Conservation (phyloP, 768 basidiomycete genomes). For the Leccinum pellstonianum region DNA sequence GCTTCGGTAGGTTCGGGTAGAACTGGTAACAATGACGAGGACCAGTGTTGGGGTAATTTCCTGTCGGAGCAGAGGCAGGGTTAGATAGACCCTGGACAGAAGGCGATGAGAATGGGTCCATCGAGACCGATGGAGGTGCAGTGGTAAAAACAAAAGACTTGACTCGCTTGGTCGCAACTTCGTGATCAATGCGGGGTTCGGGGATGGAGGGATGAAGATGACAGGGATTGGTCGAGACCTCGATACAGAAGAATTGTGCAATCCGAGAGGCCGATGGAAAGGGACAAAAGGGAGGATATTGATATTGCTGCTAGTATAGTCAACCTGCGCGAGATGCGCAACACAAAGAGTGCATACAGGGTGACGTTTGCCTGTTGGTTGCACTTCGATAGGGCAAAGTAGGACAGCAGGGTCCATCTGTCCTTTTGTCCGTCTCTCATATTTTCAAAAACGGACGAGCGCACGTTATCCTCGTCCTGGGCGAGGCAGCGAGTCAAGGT, state of each 20-base stretch:
- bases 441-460: constrained; percentile 75
- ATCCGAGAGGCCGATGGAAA: constrained; percentile 92
- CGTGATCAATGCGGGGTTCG: constrained; percentile 80
- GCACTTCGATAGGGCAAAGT: constrained; percentile 76
- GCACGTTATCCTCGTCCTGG: constrained; percentile 73
- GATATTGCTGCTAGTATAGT: constrained; percentile 64
- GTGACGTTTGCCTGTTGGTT: constrained; percentile 73
- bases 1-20: constrained; percentile 71
- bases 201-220: constrained; percentile 69
- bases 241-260: constrained; percentile 87
- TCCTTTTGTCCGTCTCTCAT: constrained; percentile 71
- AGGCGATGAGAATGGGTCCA: constrained; percentile 21
- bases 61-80: neutral
- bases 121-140: constrained; percentile 19
- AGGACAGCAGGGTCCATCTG: constrained; percentile 51
- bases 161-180: constrained; percentile 82
- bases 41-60: constrained; percentile 41
- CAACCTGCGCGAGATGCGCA: neutral
- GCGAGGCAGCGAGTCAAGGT: constrained; percentile 7
- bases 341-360: constrained; percentile 46
- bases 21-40: constrained; percentile 88
- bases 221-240: constrained; percentile 86
- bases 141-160: constrained; percentile 86
- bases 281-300: constrained; percentile 59
- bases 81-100: constrained; percentile 20